Evolutionary conservation across 1,284 basidiomycete genomes (phyloP).

Genomic region (Rhodotorula sp.): DNA sequence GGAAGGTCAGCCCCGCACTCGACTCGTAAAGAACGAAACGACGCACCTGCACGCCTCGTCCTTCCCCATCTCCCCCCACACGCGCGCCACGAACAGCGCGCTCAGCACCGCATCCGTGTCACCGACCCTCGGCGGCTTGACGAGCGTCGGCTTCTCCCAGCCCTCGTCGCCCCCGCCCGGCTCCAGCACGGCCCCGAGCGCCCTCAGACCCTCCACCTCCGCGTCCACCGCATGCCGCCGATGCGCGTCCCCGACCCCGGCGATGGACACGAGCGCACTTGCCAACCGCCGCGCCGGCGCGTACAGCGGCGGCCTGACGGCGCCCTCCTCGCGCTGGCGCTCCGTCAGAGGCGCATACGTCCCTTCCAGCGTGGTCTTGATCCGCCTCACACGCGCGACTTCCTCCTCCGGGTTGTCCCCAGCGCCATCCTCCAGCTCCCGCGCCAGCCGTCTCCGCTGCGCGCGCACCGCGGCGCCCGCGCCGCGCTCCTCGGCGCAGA

Average conservation of each 20-base stretch:
- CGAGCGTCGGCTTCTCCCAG: background rate
- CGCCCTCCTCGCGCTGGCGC: background rate
- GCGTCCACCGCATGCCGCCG: background rate
- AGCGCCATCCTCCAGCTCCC: background rate
- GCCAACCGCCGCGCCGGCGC: background rate
- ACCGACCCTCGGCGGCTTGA: constrained; percentile 2
- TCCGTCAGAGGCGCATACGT: background rate
- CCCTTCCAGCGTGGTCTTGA: background rate
- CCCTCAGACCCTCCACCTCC: background rate
- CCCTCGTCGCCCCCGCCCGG: background rate
- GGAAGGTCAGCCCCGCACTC: too few relatives aligned
- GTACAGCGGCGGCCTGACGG: background rate
- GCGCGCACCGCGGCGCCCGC: background rate
- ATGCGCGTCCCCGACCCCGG: background rate
- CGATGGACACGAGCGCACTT: background rate
- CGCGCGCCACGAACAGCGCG: constrained; percentile 16
- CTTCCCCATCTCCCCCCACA: background rate
- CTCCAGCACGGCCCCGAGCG: constrained; percentile 11
- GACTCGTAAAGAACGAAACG: background rate
- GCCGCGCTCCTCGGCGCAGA: constrained; percentile 29
- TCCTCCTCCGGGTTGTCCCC: background rate
- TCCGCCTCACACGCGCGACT: background rate
- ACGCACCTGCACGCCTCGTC: background rate
- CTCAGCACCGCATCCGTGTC: constrained; percentile 30
- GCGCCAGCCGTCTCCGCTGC: background rate